Evolutionary conservation across 1,139 yeast species (phyloP).

Genomic region (Kodamaea alishanica): DNA sequence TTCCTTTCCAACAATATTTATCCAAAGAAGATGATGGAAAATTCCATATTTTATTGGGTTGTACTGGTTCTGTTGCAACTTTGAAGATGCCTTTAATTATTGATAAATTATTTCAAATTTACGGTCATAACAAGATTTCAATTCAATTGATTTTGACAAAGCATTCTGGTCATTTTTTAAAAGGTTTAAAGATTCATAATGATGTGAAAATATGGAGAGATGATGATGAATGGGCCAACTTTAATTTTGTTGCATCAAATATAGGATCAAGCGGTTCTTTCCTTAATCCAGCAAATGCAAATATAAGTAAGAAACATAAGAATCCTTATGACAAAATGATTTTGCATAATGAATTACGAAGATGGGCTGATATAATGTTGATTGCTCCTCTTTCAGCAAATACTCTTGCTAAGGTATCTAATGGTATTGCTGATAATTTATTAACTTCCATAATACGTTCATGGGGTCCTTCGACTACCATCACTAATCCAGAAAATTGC

Average conservation of each 20-base stretch:
- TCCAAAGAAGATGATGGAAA: conserved; percentile 75
- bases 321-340: conserved; percentile 47
- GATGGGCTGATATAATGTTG: conserved; percentile 93
- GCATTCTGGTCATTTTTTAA: conserved; percentile 78
- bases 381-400: conserved; percentile 94
- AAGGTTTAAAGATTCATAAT: conserved; percentile 71
- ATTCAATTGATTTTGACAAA: conserved; percentile 85
- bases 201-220: conserved; percentile 93
- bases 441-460: conserved; percentile 79
- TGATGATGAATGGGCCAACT: conserved; percentile 80
- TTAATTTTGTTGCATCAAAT: conserved; percentile 22
- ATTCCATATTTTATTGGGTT: conserved; percentile 82
- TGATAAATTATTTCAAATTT: conserved; percentile 73
- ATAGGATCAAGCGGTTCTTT: conserved; percentile 1
- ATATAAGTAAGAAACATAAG: conserved; percentile 28
- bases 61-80: conserved; percentile 96
- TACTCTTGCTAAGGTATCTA: conserved; percentile 83
- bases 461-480: conserved; percentile 65
- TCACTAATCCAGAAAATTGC: conserved; percentile 4
- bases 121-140: conserved; percentile 65
- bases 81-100: conserved; percentile 85
- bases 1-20: conserved; percentile 70
- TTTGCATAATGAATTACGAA: conserved; percentile 80
- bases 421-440: conserved; percentile 88
- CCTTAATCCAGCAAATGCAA: conserved; percentile 3